Evolutionary conservation across 2,329 filamentous ascomycete genomes (phyloP).

Genomic region (Microdochium bolleyi): DNA sequence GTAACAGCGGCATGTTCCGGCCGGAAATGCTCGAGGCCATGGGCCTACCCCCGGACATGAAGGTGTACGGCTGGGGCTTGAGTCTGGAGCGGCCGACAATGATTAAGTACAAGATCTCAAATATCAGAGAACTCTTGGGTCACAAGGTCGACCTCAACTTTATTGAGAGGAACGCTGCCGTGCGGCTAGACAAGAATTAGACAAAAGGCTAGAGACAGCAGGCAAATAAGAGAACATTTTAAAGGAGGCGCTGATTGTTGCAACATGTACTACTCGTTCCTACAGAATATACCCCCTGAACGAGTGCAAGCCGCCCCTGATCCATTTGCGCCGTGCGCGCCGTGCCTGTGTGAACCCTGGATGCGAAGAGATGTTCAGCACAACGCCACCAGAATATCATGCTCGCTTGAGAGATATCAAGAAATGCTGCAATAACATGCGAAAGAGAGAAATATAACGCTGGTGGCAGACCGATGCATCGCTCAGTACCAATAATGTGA

Average conservation of each 20-base stretch:
- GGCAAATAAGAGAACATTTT: background rate
- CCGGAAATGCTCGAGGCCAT: slow-evolving; percentile 95
- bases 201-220: slow-evolving; percentile 6
- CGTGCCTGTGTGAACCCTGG: no score
- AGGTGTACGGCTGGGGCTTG: slow-evolving; percentile 90
- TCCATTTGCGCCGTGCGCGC: background rate
- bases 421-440: background rate
- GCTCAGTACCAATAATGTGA: background rate
- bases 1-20: slow-evolving; percentile 97
- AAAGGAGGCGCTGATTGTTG: background rate
- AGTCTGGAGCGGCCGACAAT: slow-evolving; percentile 92
- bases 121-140: slow-evolving; percentile 85
- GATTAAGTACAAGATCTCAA: slow-evolving; percentile 88
- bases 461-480: no score
- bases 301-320: background rate
- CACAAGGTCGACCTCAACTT: slow-evolving; percentile 95
- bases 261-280: background rate
- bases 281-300: background rate
- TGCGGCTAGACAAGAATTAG: slow-evolving; percentile 79
- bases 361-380: background rate
- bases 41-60: slow-evolving; percentile 85
- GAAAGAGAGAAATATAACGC: background rate
- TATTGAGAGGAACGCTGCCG: slow-evolving; percentile 84
- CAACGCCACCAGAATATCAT: no score
- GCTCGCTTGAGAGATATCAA: background rate